Conservation (phyloP, 192 early-diverging fungal genomes). For the Coemansia sp. region DNA sequence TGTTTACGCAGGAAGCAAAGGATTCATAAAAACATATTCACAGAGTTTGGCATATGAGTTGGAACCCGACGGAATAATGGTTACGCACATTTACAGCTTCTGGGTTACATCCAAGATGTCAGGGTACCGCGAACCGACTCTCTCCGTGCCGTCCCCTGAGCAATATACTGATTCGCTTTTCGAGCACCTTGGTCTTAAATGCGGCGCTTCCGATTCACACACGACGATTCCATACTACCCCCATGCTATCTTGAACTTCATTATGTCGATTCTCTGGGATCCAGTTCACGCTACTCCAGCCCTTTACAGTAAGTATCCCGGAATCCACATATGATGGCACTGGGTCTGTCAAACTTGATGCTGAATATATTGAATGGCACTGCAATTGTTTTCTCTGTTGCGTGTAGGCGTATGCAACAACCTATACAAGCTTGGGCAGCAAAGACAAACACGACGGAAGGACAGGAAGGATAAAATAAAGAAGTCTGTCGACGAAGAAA, state of each 20-base stretch:
- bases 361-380: no score
- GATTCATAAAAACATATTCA: constrained; percentile 64
- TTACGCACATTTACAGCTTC: constrained; percentile 68
- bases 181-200: constrained; percentile 60
- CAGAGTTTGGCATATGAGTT: constrained; percentile 43
- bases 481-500: background rate
- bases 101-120: constrained; percentile 90
- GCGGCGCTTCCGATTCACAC: constrained; percentile 53
- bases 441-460: constrained; percentile 22
- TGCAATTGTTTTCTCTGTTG: background rate
- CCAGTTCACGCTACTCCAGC: constrained; percentile 14
- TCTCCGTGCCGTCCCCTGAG: constrained; percentile 70
- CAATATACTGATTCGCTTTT: constrained; percentile 73
- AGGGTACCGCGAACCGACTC: constrained; percentile 73
- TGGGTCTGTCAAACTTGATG: background rate
- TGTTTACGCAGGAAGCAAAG: constrained; percentile 87
- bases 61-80: constrained; percentile 28
- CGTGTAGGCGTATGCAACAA: constrained; percentile 20
- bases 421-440: constrained; percentile 19
- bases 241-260: constrained; percentile 32
- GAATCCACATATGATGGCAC: background rate
- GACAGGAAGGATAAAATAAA: background rate
- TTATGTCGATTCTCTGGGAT: constrained; percentile 35
- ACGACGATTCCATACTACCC: constrained; percentile 38
- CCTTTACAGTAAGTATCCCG: constrained; percentile 27